Base-by-base conservation (phyloP, 2,329 filamentous ascomycete genomes). In the Fusarium nanum region DNA sequence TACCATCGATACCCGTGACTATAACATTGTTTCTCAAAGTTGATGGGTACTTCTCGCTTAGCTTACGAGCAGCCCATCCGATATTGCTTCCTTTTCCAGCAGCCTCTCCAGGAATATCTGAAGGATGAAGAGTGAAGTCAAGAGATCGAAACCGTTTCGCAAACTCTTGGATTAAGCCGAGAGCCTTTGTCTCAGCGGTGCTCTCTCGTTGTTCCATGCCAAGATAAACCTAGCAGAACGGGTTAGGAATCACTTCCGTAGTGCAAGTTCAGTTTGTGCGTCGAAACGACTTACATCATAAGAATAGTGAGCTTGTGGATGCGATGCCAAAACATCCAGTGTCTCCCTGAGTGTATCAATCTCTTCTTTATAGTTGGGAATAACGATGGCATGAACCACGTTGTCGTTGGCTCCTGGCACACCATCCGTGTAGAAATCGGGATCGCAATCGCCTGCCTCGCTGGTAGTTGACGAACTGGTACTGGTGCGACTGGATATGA, bases 361-460 rank as follows among this genome's bases (percentile, higher is more conserved):
- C 60, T 92, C 90, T 77, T 93, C 91, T 78, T 91, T 91, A 81
- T 93, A 93, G 75, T 92, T 92, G 20, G 91, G 91, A 45, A 93
- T 84, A 68, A 93, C 83, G 66, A 93, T 91, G 16, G 87, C 89
- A 76, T 92, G 89, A 30, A 91, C 80, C 58, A 91, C 79, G 25
- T 81, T 81, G 42, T 72, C 71, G 10, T 84, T 80, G n/a, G 80
- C 75, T 2, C 80, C 77, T 12, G 79, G 76, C 20, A 84, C 82
- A 46, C 72, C 78, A 49, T 88, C 86, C 46, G 81, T 78, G 68
- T 82, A 83, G 56, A 81, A 77, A 40, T 86, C 84, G 30, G 79
- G 70, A 45, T 88, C 85, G 10, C 83, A 73, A 56, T 89, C 85
- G 57, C 83, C 85, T 30, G 83, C 82, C 70, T 88, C 84, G 76